Base-by-base conservation (phyloP, 192 early-diverging fungal genomes). In the Cladochytrium replicatum region DNA sequence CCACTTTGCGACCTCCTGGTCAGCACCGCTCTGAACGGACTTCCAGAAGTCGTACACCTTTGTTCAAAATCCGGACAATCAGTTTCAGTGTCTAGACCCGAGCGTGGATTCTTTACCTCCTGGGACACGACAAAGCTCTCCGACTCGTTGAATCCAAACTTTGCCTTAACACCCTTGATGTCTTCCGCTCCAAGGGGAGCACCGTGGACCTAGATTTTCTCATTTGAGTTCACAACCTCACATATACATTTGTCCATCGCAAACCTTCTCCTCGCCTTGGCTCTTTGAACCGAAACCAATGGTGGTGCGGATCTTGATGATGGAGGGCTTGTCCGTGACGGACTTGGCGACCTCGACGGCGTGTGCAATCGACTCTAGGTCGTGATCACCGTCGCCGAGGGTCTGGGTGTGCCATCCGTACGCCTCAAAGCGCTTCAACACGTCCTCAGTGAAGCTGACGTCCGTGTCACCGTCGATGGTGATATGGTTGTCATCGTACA, bases 401-500 rank as follows among this genome's bases (percentile, higher is more conserved):
- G 68, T 31, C 51, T 69, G 72, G 25, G 82, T 83, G 55, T 96
- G 91, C 92, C 93, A 98, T 32, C 88, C 95, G 60, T 94, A 98
- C 31, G 93, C 60, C 55, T 87, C 83, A 67, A 83, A 92, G 47
- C 92, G 83, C 70, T 87, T 71, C 37, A 66, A 58, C 29, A 92
- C 89, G 57, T 96, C 85, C 63, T 96, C 92, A 27, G 91, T 93
- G 64, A 96, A 98, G 13, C 88, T 84, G 27, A 65, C 44, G 6
- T 46, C 64, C 17, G 69, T 74, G 58, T 76, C 68, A 28, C 56
- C 59, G 72, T 94, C 95, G 62, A 98, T 92, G 46, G 85, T 81
- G 71, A 98, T 87, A 61, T 89, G 75, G 72, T 98, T 98, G 57
- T 90, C 87, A 71, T 98, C 95, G 66, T 98, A 98, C 32, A 98